Base-by-base conservation (phyloP, 805 yeast species). In the Ogataea dorogensis region DNA sequence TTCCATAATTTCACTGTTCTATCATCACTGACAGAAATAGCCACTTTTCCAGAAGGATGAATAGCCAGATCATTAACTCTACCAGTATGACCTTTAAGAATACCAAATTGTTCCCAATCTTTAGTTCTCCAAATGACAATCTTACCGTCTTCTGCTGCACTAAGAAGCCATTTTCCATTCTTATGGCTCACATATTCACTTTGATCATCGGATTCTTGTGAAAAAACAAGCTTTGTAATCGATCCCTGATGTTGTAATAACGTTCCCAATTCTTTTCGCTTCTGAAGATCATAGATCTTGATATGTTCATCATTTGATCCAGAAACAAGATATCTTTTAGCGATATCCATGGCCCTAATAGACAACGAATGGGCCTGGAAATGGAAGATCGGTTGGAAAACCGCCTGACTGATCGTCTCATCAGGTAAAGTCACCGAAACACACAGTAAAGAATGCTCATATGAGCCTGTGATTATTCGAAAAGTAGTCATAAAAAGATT, bases 231-330 rank as follows among this genome's bases (percentile, higher is more conserved):
- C 14, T 80, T 69, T 0, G 96, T 85, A 33, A 93, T 77, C 4
- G 95, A 80, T 2, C 98, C 98, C 47, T 81, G 61, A 54, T 93
- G 98, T 32, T 86, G 84, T 53, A 91, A 65, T 38, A 93, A 64
- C 2, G 94, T 86, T 8, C 98, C 98, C 40, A 93, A 69, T 60
- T 93, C 98, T 52, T 87, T 87, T 54, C 98, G 76, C 56, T 86
- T 87, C 54, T 88, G 96, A 44, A 93, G 67, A 64, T 93, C 98
- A 58, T 93, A 93, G 12, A 93, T 85, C 50, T 95, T 79, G 41
- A 93, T 88, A 57, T 86, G 95, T 59, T 93, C 98, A 58, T 93
- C 98, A 57, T 91, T 91, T 4, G 95, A 81, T 4, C 98, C 98
- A 3, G 95, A 84, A 3, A 88, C 97, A 26, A 93, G 66, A 56